Conservation (phyloP, 768 basidiomycete species). For the Boletus sp. region DNA sequence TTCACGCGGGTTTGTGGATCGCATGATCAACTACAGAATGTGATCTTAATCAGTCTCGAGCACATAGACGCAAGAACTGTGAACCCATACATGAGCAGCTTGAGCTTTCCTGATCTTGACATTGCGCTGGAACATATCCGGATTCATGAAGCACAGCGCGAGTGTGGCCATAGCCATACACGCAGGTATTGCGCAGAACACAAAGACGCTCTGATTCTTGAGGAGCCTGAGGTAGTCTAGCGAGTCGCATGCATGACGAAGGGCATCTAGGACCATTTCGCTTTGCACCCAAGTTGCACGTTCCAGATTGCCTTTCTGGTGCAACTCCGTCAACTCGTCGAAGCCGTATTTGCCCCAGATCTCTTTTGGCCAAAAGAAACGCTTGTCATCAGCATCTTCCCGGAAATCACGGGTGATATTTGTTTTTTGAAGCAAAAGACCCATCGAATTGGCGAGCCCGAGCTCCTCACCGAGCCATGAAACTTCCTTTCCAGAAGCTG, state of each 20-base stretch:
- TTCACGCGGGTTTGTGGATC: constrained; percentile 87
- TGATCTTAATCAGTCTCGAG: neutral
- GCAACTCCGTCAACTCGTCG: constrained; percentile 67
- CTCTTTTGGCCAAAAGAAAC: constrained; percentile 94
- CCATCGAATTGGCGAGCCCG: constrained; percentile 90
- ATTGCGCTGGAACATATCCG: constrained; percentile 77
- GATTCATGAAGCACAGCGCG: constrained; percentile 91
- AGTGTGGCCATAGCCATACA: constrained; percentile 97
- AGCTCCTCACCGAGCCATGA: constrained; percentile 75
- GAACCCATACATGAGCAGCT: constrained; percentile 66
- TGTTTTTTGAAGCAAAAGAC: constrained; percentile 94
- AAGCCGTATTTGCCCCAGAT: constrained; percentile 86
- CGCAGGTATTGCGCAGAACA: constrained; percentile 92
- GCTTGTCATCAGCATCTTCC: constrained; percentile 81
- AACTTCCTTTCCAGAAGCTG: constrained; percentile 81
- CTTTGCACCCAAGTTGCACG: constrained; percentile 80
- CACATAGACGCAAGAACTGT: neutral
- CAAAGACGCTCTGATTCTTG: constrained; percentile 90
- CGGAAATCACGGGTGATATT: constrained; percentile 96
- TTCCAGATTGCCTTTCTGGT: constrained; percentile 51
- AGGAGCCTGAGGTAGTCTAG: constrained; percentile 88
- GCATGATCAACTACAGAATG: constrained; percentile 75
- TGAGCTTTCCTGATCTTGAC: constrained; percentile 94
- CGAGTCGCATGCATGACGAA: constrained; percentile 79
- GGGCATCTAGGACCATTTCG: constrained; percentile 85